phyloP scores from a whole-genome alignment of 441 rosid genomes.

The Eruca vesicaria region DNA sequence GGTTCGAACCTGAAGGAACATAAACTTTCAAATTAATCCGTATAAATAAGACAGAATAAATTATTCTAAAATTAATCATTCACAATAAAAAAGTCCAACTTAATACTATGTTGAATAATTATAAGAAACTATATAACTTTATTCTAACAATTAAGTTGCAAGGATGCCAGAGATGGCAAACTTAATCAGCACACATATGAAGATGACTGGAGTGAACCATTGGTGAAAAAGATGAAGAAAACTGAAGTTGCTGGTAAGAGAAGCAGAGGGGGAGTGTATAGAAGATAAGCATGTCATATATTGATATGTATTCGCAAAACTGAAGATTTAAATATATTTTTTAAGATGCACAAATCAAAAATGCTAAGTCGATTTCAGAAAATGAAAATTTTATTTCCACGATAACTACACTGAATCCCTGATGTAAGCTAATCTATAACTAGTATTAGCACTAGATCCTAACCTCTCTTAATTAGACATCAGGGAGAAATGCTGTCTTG shows the following conservation, averaged over 20 bases:
- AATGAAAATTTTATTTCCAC: background rate
- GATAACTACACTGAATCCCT: background rate
- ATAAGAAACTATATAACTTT: no score
- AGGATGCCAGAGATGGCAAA: constrained; percentile 74
- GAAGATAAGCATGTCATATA: no score
- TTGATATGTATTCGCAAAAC: no score
- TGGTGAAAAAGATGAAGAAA: constrained; percentile 88
- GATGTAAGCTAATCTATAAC: no score
- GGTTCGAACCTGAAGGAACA: no score
- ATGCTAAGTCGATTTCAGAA: background rate
- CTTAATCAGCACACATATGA: constrained; percentile 59
- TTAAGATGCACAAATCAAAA: background rate
- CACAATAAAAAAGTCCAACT: no score
- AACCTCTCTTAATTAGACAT: no score
- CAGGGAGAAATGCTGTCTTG: constrained; percentile 39
- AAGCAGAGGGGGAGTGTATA: constrained; percentile 84
- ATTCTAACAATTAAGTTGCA: constrained; percentile 41
- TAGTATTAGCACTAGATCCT: background rate
- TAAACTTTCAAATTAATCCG: no score
- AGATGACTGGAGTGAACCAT: constrained; percentile 53
- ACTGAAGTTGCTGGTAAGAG: constrained; percentile 90
- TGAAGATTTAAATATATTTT: background rate
- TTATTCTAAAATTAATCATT: no score
- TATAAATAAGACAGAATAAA: no score
- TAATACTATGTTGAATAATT: no score